Conservation (phyloP, 805 yeast genomes). For the Priceomyces medius region DNA sequence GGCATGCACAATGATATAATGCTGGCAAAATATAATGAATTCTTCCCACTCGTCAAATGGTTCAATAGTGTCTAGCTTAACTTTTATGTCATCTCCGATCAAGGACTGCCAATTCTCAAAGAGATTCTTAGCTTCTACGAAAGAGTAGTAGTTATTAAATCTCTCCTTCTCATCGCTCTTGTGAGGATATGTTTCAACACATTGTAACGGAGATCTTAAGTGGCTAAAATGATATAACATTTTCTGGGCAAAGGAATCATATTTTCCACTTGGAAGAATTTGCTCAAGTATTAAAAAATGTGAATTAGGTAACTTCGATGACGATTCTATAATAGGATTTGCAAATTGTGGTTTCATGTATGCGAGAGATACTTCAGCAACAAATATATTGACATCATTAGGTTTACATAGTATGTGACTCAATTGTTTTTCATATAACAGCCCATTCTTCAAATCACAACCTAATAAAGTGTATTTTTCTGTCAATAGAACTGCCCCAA, state of each 20-base stretch:
- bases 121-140: conserved; percentile 54
- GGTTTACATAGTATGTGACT: conserved; percentile 19
- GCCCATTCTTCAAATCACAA: conserved; percentile 59
- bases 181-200: conserved; percentile 58
- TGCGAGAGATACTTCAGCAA: conserved; percentile 82
- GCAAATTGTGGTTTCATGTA: conserved; percentile 72
- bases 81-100: conserved; percentile 38
- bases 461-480: conserved; percentile 56
- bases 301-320: conserved; percentile 47
- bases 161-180: conserved; percentile 49
- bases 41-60: conserved; percentile 86
- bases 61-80: conserved; percentile 50
- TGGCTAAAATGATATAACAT: conserved; percentile 72
- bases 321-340: conserved; percentile 53
- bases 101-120: conserved; percentile 55
- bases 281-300: conserved; percentile 73
- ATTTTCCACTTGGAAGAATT: conserved; percentile 58
- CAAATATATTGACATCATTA: conserved; percentile 52
- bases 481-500: conserved; percentile 32
- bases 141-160: conserved; percentile 48
- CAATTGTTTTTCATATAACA: conserved; percentile 35
- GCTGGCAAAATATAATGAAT: conserved; percentile 71
- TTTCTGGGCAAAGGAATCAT: conserved; percentile 68
- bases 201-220: conserved; percentile 64
- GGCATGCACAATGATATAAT: conserved; percentile 68